Percentiles rank a stretch among this genome's conserved stretches.
These are phyloP conservation scores for Drosera capensis DNA, from an alignment of 148 eudicot species.

Conservation along the genomic window DNA sequence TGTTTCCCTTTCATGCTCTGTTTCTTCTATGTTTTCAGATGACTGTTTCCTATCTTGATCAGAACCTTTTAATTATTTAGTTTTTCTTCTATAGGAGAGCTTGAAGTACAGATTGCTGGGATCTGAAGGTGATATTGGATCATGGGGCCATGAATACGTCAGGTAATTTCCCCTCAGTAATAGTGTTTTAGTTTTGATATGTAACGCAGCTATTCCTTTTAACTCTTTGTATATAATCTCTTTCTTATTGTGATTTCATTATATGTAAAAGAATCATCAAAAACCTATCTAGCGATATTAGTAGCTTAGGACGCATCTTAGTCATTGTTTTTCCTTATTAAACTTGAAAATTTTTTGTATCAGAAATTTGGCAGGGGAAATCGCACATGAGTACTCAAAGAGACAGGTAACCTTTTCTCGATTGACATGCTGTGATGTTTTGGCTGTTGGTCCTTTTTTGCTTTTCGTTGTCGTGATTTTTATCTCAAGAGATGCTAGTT, in stretches of 20 bases:
- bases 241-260: no score
- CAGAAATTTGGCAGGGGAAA: slow-evolving; percentile 97
- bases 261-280: no score
- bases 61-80: no score
- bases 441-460: background rate
- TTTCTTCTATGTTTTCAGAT: no score
- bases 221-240: no score
- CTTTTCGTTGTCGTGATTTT: no score
- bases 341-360: background rate
- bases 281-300: no score
- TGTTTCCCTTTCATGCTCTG: slow-evolving; percentile 1
- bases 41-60: no score
- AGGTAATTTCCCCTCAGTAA: slow-evolving; percentile 28
- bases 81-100: slow-evolving; percentile 81
- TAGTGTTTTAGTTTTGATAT: background rate
- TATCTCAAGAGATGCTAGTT: no score
- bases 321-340: background rate
- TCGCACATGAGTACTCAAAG: slow-evolving; percentile 56
- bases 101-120: slow-evolving; percentile 80
- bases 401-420: slow-evolving; percentile 37
- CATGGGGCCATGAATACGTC: slow-evolving; percentile 99
- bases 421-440: background rate
- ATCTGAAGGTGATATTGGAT: slow-evolving; percentile 90
- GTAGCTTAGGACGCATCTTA: background rate
- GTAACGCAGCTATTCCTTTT: background rate